phyloP scores from a whole-genome alignment of 768 basidiomycete genomes.

The Leccinum subgranulosum region DNA sequence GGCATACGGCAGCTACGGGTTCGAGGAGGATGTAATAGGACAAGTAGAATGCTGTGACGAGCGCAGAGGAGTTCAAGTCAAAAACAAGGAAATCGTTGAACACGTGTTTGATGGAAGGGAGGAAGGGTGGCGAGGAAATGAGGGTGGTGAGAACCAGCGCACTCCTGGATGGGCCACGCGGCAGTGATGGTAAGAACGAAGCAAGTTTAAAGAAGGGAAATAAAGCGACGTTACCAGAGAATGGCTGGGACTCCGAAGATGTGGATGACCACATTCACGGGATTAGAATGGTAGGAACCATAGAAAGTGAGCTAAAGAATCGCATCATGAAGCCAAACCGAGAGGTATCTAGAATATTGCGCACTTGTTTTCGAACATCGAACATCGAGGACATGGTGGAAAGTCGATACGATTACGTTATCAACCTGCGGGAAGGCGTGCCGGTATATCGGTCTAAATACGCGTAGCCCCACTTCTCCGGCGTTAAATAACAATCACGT shows the following conservation, averaged over 20 bases:
- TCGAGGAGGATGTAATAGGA: constrained; percentile 81
- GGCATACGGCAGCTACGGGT: constrained; percentile 77
- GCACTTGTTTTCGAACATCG: constrained; percentile 70
- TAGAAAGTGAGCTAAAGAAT: constrained; percentile 78
- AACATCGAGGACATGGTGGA: constrained; percentile 44
- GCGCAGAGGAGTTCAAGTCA: constrained; percentile 63
- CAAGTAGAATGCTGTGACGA: constrained; percentile 57
- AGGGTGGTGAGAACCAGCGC: constrained; percentile 49
- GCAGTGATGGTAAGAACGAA: constrained; percentile 1
- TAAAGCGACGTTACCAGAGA: constrained; percentile 55
- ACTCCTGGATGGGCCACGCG: constrained; percentile 45
- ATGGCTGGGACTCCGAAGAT: constrained; percentile 81
- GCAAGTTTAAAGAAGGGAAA: constrained; percentile 9
- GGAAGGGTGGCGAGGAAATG: constrained; percentile 49
- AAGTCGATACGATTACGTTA: too few species aligned
- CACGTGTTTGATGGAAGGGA: constrained; percentile 50
- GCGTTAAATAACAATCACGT: too few species aligned
- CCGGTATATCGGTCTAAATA: too few species aligned
- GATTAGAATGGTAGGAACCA: constrained; percentile 87
- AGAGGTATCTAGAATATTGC: constrained; percentile 2
- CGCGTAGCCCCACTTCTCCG: too few species aligned
- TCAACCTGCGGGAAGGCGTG: too few species aligned
- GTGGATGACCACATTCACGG: constrained; percentile 81
- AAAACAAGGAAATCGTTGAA: constrained; percentile 65
- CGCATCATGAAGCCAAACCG: constrained; percentile 4